Evolutionary conservation across 2,329 filamentous ascomycete species (phyloP).

Genomic region (Botrytis galanthina): DNA sequence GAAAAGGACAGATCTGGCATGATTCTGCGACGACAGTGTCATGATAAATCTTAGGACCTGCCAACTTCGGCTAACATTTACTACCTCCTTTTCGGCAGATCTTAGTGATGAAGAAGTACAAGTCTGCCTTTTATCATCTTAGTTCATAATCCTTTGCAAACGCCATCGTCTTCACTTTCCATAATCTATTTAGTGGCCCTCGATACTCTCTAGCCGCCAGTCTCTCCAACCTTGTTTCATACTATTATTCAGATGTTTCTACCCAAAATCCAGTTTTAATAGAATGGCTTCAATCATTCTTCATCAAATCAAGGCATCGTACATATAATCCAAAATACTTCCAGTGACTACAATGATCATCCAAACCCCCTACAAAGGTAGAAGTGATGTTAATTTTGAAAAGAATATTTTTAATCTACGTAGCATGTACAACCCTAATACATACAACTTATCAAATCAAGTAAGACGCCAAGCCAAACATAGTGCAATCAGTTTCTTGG

Average conservation of each 20-base stretch:
- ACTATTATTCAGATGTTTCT: not conserved
- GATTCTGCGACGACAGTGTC: not conserved
- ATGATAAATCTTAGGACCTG: not conserved
- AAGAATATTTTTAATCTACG: not conserved
- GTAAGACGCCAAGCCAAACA: not conserved
- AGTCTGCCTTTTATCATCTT: fast-evolving
- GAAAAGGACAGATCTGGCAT: fast-evolving
- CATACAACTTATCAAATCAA: not conserved
- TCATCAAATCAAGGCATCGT: not conserved
- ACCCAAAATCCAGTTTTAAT: no score
- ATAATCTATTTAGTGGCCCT: not conserved
- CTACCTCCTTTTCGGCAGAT: not conserved
- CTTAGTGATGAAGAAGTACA: not conserved
- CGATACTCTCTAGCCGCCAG: not conserved
- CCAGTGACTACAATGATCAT: not conserved
- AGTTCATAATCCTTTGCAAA: fast-evolving
- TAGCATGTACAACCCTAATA: not conserved
- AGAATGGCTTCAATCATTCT: not conserved
- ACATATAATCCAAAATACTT: not conserved
- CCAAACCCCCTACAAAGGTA: fast-evolving
- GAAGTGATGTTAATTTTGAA: not conserved
- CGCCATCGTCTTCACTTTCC: not conserved
- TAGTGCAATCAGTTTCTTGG: not conserved
- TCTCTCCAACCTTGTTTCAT: not conserved
- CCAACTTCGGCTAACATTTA: not conserved